phyloP scores from a whole-genome alignment of 2,329 filamentous ascomycete species.

The Berkeleyomyces basicola region DNA sequence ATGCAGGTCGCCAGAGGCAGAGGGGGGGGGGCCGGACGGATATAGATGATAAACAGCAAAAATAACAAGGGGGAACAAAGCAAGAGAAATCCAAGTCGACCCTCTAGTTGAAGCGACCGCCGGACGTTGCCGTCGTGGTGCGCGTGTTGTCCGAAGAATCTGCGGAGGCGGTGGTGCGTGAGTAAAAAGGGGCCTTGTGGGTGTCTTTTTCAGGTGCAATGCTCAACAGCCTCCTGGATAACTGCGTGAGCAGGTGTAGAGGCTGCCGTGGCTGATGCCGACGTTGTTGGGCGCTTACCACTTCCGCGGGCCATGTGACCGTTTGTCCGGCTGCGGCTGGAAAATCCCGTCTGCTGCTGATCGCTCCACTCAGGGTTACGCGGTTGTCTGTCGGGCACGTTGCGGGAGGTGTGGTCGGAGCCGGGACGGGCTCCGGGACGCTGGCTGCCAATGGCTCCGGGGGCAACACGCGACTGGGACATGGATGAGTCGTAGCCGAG shows the following conservation, averaged over 20 bases:
- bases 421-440: constrained; percentile 26
- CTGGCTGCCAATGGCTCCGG: constrained; percentile 50
- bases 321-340: constrained; percentile 35
- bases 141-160: constrained; percentile 30
- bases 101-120: constrained; percentile 15
- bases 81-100: neutral
- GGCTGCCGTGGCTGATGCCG: neutral
- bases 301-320: constrained; percentile 46
- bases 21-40: neutral
- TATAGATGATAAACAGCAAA: neutral
- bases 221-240: constrained; percentile 10
- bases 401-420: constrained; percentile 19
- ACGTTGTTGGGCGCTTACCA: constrained; percentile 26
- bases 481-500: constrained; percentile 8
- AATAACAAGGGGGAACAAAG: neutral
- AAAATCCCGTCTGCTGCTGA: constrained; percentile 37
- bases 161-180: constrained; percentile 13
- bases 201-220: constrained; percentile 9
- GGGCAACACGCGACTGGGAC: constrained; percentile 29
- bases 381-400: constrained; percentile 44
- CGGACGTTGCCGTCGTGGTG: constrained; percentile 22
- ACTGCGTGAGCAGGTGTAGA: neutral
- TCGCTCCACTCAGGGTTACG: constrained; percentile 41
- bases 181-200: neutral
- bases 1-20: neutral